phyloP scores from a whole-genome alignment of 2,329 filamentous ascomycete species.

The Colletotrichum paranaense region DNA sequence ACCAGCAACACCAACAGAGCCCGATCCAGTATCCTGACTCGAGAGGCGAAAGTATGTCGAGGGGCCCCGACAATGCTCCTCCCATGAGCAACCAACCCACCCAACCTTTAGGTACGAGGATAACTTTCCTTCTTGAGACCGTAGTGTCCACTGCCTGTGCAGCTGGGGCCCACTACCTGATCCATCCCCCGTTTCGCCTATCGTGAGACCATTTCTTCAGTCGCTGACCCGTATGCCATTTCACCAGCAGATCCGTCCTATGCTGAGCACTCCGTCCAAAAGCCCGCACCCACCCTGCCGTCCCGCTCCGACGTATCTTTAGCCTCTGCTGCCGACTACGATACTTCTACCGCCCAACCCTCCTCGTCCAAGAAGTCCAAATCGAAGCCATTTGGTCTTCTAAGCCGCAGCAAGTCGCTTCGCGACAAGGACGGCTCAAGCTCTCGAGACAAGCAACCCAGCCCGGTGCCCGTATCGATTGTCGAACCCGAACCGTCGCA shows the following conservation, averaged over 20 bases:
- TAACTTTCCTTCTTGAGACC: constrained; percentile 36
- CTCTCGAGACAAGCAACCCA: constrained; percentile 47
- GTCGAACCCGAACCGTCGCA: constrained; percentile 51
- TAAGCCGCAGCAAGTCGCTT: constrained; percentile 63
- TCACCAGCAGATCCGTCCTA: constrained; percentile 43
- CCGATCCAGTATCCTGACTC: constrained; percentile 46
- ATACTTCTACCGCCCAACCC: constrained; percentile 44
- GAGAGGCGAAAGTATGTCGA: constrained; percentile 51
- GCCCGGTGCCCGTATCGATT: constrained; percentile 43
- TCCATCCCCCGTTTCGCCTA: constrained; percentile 36
- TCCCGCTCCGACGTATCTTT: constrained; percentile 65
- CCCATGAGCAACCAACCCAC: constrained; percentile 35
- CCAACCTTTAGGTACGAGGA: constrained; percentile 37
- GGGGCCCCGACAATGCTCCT: constrained; percentile 46
- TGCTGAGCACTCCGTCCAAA: constrained; percentile 50
- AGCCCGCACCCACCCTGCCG: constrained; percentile 53
- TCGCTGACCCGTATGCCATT: constrained; percentile 29
- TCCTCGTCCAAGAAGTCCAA: constrained; percentile 60
- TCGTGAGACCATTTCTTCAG: constrained; percentile 35
- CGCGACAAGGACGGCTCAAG: constrained; percentile 54
- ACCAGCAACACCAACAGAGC: constrained; percentile 38
- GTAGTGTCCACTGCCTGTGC: constrained; percentile 34
- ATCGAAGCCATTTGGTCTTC: constrained; percentile 64
- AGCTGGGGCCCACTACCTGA: constrained; percentile 31
- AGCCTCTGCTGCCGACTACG: constrained; percentile 60